Evolutionary conservation across 139 green algal species (phyloP).

Genomic region (Micractinium sp.): DNA sequence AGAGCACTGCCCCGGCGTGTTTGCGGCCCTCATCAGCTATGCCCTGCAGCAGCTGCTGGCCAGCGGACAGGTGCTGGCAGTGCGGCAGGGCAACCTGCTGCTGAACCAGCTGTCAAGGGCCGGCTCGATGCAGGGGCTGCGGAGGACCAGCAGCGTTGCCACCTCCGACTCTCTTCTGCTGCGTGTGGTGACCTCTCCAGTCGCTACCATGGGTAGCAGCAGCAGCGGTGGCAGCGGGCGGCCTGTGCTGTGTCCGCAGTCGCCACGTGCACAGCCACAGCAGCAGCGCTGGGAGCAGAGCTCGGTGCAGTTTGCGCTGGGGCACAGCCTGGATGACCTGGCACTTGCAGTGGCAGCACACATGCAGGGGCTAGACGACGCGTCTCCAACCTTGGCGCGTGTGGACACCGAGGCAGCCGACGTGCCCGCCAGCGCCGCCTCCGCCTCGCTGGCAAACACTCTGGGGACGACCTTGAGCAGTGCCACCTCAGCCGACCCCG

Average conservation of each 20-base stretch:
- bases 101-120: not conserved
- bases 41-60: constrained; percentile 16
- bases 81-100: constrained; percentile 11
- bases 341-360: not conserved
- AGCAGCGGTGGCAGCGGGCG: not conserved
- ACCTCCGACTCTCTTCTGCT: not conserved
- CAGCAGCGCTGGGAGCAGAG: not conserved
- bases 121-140: not conserved
- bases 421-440: not conserved
- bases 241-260: too few species aligned
- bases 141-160: not conserved
- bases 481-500: not conserved
- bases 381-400: too few species aligned
- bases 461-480: too few species aligned
- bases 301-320: not conserved
- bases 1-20: not conserved
- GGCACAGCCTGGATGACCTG: constrained; percentile 1
- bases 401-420: not conserved
- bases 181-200: not conserved
- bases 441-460: not conserved
- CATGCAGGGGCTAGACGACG: constrained; percentile 3
- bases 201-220: not conserved
- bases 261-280: not conserved
- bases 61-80: not conserved
- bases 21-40: constrained; percentile 10